A percentile compares a stretch with the other conserved stretches of the same genome.
These are phyloP conservation scores for Trebouxia sp. DNA, from an alignment of 139 green algal species.

Conservation along the genomic window DNA sequence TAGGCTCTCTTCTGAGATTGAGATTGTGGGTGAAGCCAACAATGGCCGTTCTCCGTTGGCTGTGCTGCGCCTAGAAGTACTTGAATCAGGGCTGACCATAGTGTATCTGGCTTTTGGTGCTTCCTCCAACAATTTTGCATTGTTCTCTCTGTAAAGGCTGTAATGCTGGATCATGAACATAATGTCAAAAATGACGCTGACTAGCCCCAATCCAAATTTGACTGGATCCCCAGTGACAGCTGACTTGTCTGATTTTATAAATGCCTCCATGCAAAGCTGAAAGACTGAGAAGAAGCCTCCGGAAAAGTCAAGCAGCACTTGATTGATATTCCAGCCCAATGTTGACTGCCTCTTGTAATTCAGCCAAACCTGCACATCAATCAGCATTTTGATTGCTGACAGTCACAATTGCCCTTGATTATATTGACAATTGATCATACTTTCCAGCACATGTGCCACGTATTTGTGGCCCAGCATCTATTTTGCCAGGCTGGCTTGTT, in stretches of 20 bases:
- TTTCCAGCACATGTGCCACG: too few relatives aligned
- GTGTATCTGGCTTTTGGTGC: conserved; percentile 8
- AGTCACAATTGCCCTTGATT: too few relatives aligned
- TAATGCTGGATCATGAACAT: conserved; percentile 72
- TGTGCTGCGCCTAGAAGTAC: not conserved
- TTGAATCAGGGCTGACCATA: not conserved
- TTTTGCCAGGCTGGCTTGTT: too few relatives aligned
- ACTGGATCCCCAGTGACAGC: conserved; percentile 54
- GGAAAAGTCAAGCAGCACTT: conserved; percentile 56
- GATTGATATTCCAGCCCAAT: conserved; percentile 50
- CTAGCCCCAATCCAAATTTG: conserved; percentile 65
- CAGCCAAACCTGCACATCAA: conserved; percentile 54
- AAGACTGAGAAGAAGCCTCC: conserved; percentile 56
- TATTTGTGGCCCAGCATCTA: too few relatives aligned
- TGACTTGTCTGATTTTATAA: conserved; percentile 41
- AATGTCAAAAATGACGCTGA: conserved; percentile 60
- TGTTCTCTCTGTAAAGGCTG: conserved; percentile 42
- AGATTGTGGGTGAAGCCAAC: not conserved
- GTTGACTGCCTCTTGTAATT: conserved; percentile 59
- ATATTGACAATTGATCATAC: too few relatives aligned
- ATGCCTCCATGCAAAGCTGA: conserved; percentile 56
- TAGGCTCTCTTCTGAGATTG: not conserved
- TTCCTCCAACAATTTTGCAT: conserved; percentile 19
- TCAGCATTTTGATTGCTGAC: too few relatives aligned
- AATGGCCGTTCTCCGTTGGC: not conserved